A percentile compares a stretch with the other conserved stretches of the same genome.
These are phyloP conservation scores for Pseudocercospora musae DNA, from an alignment of 2,329 filamentous ascomycete species.

Conservation along the genomic window DNA sequence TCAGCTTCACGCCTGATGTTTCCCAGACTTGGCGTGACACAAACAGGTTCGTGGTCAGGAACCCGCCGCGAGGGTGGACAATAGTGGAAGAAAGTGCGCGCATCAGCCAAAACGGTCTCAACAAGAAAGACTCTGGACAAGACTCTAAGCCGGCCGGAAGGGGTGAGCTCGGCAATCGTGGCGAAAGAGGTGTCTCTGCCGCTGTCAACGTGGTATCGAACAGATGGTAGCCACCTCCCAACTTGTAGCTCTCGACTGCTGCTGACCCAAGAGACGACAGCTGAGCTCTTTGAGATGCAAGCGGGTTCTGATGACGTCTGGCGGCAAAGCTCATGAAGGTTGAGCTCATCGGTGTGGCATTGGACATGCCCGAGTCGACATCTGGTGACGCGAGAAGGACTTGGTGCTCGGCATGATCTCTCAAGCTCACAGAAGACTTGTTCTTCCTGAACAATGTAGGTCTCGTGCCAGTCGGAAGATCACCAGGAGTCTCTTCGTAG, in stretches of 20 bases:
- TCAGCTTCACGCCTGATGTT: constrained; percentile 89
- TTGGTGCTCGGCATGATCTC: constrained; percentile 58
- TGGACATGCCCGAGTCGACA: constrained; percentile 63
- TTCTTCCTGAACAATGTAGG: constrained; percentile 45
- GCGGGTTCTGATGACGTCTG: constrained; percentile 26
- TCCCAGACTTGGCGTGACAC: constrained; percentile 90
- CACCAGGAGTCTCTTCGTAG: constrained; percentile 26
- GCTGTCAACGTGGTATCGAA: constrained; percentile 60
- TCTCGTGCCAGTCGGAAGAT: constrained; percentile 21
- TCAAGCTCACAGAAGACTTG: constrained; percentile 60
- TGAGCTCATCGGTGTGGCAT: constrained; percentile 67
- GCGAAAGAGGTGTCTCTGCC: constrained; percentile 27
- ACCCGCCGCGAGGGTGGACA: constrained; percentile 85
- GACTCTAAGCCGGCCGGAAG: constrained; percentile 80
- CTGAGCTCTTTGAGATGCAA: constrained; percentile 31
- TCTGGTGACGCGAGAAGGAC: constrained; percentile 63
- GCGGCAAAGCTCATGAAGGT: constrained; percentile 56
- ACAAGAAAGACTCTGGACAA: constrained; percentile 80
- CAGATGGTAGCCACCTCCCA: constrained; percentile 70
- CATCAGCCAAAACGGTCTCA: constrained; percentile 99
- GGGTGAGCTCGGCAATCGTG: constrained; percentile 40
- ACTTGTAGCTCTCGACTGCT: constrained; percentile 38
- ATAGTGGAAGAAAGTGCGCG: constrained; percentile 89
- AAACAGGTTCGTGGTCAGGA: constrained; percentile 87
- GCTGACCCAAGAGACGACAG: constrained; percentile 53